Percentiles rank a stretch among this genome's conserved stretches.
Conservation (phyloP, 768 basidiomycete genomes). For the Tulasnella sp. region DNA sequence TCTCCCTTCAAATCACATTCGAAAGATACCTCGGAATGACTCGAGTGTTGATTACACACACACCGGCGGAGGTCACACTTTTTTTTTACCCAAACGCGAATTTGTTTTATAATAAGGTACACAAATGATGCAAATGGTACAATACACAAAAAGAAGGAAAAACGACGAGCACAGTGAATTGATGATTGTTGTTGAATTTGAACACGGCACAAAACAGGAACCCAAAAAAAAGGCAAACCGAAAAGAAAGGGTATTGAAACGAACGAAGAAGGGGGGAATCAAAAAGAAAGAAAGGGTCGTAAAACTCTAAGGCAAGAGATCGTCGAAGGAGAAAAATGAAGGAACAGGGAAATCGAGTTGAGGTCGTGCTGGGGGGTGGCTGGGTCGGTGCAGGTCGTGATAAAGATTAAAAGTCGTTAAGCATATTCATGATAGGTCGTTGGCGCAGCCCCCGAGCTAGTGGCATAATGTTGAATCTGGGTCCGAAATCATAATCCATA, state of each 20-base stretch:
- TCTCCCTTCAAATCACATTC: not conserved
- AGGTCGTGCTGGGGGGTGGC: not conserved
- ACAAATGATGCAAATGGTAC: not conserved
- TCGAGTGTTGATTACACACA: not conserved
- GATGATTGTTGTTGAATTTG: not conserved
- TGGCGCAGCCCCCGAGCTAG: not conserved
- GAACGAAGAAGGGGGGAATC: not conserved
- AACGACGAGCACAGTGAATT: not conserved
- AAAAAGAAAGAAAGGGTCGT: not conserved
- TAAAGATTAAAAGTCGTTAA: not conserved
- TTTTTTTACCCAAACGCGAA: constrained; percentile 9
- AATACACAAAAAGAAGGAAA: not conserved
- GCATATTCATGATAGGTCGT: constrained; percentile 1
- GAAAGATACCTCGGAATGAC: not conserved
- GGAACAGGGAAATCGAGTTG: not conserved
- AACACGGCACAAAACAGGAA: not conserved
- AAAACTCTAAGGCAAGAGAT: not conserved
- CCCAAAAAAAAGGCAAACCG: not conserved
- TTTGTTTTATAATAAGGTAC: not conserved
- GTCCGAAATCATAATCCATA: not conserved
- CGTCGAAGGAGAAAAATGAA: not conserved
- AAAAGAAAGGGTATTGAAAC: not conserved
- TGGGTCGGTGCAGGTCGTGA: not conserved
- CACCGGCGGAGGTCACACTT: not conserved
- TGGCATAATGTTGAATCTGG: not conserved